Evolutionary conservation across 495 filamentous ascomycete species (phyloP), one percentile per base, ranked within the genome.

Genomic region (Aspergillus affinis): DNA sequence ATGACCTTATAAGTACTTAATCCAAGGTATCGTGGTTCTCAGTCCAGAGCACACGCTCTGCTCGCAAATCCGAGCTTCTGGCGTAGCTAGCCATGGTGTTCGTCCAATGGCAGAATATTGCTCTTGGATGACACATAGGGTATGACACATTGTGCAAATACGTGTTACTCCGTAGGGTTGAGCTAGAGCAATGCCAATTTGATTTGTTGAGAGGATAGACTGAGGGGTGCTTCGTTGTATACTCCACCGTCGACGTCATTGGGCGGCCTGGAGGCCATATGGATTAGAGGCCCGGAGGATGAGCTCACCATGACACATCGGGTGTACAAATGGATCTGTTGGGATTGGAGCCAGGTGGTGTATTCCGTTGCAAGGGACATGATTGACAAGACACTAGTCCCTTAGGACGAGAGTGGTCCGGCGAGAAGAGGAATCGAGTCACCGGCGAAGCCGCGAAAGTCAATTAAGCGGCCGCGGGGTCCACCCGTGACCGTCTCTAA

Each of bases 401-500:
- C 36, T 8, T 15, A 41, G 36, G 36, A 41, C 10, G 36, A 41
- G 36, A 41, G 36, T 41, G 36, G 36, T 41, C 36, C 36, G 36
- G 36, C 36, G 36, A 41, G 12, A 41, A 41, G 30, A 32, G 6
- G 30, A 12, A 19, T n/a, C 23, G 19, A 27, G 23, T 48, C 54
- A 57, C 36, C 15, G 13, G 48, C 15, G 23, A n/a, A 6, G 23
- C 15, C 2, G 48, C 15, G 23, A n/a, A 6, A 41, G 36, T 8
- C 54, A 41, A 13, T 41, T 41, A 8, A 10, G 36, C 36, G 9
- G 36, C 30, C 30, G 10, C 6, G 7, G 13, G 36, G 57, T 50
- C 50, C 50, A 58, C 30, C 30, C 30, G 30, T 32, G 30, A 32
- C 57, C 27, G 45, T 36, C 19, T n/a, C n/a, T 26, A 26, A 26